Conservation (phyloP, 306 rosid genomes). For the Citrullus mucosospermus region DNA sequence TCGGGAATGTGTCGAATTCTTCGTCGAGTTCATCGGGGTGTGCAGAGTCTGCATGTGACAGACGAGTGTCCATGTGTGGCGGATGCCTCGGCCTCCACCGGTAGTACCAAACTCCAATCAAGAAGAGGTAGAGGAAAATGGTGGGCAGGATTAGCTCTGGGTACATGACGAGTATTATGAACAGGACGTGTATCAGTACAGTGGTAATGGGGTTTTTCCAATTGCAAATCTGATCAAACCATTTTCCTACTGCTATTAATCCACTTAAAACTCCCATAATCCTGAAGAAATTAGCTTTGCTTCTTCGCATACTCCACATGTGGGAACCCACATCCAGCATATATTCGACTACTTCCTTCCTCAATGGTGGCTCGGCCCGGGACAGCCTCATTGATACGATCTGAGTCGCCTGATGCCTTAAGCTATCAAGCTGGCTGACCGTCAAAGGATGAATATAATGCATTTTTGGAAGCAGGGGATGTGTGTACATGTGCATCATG, state of each 20-base stretch:
- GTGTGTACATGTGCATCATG: constrained; percentile 98
- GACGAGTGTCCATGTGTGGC: constrained; percentile 99
- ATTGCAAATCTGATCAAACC: constrained; percentile 95
- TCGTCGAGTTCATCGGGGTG: constrained; percentile 92
- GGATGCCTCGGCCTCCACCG: constrained; percentile 99
- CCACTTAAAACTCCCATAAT: constrained; percentile 86
- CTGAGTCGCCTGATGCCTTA: constrained; percentile 95
- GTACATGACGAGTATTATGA: constrained; percentile 84
- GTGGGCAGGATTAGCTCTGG: constrained; percentile 96
- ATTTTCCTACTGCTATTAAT: constrained; percentile 88
- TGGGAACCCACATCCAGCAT: constrained; percentile 95
- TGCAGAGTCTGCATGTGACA: constrained; percentile 77
- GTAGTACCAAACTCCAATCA: constrained; percentile 96
- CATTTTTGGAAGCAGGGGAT: constrained; percentile 88
- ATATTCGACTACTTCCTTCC: constrained; percentile 85
- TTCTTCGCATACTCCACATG: constrained; percentile 98
- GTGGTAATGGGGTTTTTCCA: constrained; percentile 97
- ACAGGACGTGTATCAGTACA: constrained; percentile 71
- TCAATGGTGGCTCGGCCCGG: constrained; percentile 87
- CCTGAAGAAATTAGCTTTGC: constrained; percentile 92
- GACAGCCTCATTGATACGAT: constrained; percentile 73
- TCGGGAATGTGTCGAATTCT: constrained; percentile 90
- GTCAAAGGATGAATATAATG: constrained; percentile 85
- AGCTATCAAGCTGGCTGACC: constrained; percentile 79
- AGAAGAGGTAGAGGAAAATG: constrained; percentile 85